Base-by-base conservation (phyloP, 1,284 basidiomycete species). In the Ceratobasidium sp. region DNA sequence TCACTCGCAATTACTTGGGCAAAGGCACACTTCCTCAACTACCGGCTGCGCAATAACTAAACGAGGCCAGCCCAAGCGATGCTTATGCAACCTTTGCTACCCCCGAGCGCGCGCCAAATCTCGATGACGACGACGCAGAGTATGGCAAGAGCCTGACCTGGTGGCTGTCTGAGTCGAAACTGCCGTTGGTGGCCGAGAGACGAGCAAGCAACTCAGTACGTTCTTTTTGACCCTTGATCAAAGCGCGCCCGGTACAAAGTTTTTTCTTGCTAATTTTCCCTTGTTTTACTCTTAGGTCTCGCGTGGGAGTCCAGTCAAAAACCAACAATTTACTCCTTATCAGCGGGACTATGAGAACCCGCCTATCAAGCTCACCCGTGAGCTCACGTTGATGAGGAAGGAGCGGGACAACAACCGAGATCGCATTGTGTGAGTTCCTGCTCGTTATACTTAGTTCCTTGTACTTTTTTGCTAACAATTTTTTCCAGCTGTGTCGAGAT, bases 281-380 rank as follows among this genome's bases (percentile, higher is more conserved):
- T n/a, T n/a, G n/a, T n/a, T n/a, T n/a, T n/a, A 4, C 10, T 6
- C 76, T 40, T 83, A 96, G 97, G 97, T 76, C 94, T 97, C 73
- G 97, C 97, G 4, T 91, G 96, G 58, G 96, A n/a, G n/a, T 99
- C 79, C 93, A 93, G 79, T 94, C 95, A 5, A 94, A 94, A 83
- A 96, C 99, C 79, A 95, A 99, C 84, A 95, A 91, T 80, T 90
- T 99, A 78, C 90, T 99, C 80, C n/a, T n/a, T n/a, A 95, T 99
- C 83, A 99, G 98, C 77, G 99, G 99, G 86, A 98, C 98, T 44
- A 97, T 75, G 98, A 99, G 87, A 99, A 99, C 84, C 90, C 96
- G 58, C 91, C 99, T 66, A 99, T 99, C 88, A 93, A 94, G 84
- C 90, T 99, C 66, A 99, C 98, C 0, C 91, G 97, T 67, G 94